Evolutionary conservation across 1,139 yeast genomes (phyloP), one percentile per base, ranked within the genome.

Genomic region (Debaryomycetaceae sp.): DNA sequence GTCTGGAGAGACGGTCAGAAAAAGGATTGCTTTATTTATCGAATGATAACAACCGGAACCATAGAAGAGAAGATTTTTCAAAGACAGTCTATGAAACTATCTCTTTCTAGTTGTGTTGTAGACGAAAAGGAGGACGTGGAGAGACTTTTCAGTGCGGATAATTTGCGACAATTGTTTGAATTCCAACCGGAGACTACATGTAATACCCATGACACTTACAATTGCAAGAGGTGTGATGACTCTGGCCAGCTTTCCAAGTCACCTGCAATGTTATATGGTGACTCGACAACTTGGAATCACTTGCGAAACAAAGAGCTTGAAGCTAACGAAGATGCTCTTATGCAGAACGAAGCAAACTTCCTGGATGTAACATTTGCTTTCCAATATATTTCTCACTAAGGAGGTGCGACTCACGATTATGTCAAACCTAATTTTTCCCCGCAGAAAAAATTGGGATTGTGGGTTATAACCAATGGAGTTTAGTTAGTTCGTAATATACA

Each of bases 1-100:
- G 97, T 93, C 4, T 93, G 99, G 99, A 85, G 99, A 73, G 99
- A 93, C 68, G 99, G 99, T 0, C 99, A 93, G 60, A 91, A 88
- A 75, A 93, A 93, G 65, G 96, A 88, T 63, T 93, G 99, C 68
- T 93, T 86, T 59, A 95, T 93, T 43, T 93, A 93, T 62, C 75
- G 99, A 54, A 90, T 93, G 54, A 91, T 93, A 48, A 80, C 95
- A 9, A 91, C 98, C 0, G 99, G 99, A 22, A 83, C 97, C 0
- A 93, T 93, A 45, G 99, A 93, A 59, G 99, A 93, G 57, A 93
- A 93, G 66, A 93, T 93, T 30, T 89, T 87, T 66, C 99, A 93
- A 66, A 76, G 99, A 47, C 99, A 93, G 62, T 84, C 95, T n/a
- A 93, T 95, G 88, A 93, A 93, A 58, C 78, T 93, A 68, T 87